These are phyloP conservation scores for Tetragonia tetragonoides DNA, from an alignment of 148 eudicot genomes.

Conservation along the genomic window DNA sequence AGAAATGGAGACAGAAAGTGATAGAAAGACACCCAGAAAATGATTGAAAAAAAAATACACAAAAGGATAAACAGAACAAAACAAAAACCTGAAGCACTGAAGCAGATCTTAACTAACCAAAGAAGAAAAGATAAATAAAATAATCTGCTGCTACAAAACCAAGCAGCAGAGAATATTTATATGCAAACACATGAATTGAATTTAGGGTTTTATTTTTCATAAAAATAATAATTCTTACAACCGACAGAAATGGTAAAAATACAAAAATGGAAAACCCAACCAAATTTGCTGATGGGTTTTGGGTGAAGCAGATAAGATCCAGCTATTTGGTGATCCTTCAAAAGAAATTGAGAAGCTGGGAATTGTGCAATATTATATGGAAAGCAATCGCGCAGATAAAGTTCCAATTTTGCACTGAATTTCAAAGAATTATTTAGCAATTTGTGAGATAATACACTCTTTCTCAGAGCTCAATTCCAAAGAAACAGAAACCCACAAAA, in stretches of 20 bases:
- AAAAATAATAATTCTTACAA: not conserved
- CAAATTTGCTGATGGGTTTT: not conserved
- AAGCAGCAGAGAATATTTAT: slow-evolving; percentile 3
- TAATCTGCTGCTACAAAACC: not conserved
- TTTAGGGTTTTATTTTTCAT: not conserved
- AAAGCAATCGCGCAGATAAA: not conserved
- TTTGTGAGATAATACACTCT: not conserved
- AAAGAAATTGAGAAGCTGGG: not conserved
- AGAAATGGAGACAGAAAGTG: not conserved
- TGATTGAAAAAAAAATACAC: slow-evolving; percentile 4
- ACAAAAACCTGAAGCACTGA: slow-evolving; percentile 26
- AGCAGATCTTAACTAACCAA: slow-evolving; percentile 36
- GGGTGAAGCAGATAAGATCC: not conserved
- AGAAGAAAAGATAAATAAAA: slow-evolving; percentile 8
- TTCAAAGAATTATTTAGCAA: not conserved
- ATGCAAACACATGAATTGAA: slow-evolving; percentile 3
- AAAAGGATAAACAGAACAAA: slow-evolving; percentile 24
- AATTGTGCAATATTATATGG: not conserved
- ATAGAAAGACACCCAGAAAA: slow-evolving; percentile 8
- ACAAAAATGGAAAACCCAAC: not conserved
- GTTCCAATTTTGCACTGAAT: not conserved
- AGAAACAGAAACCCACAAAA: not conserved
- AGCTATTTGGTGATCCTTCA: not conserved
- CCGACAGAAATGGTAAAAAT: not conserved
- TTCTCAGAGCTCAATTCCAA: not conserved